Base-by-base conservation (phyloP, 2,329 filamentous ascomycete genomes). In the Diaporthe sp. region DNA sequence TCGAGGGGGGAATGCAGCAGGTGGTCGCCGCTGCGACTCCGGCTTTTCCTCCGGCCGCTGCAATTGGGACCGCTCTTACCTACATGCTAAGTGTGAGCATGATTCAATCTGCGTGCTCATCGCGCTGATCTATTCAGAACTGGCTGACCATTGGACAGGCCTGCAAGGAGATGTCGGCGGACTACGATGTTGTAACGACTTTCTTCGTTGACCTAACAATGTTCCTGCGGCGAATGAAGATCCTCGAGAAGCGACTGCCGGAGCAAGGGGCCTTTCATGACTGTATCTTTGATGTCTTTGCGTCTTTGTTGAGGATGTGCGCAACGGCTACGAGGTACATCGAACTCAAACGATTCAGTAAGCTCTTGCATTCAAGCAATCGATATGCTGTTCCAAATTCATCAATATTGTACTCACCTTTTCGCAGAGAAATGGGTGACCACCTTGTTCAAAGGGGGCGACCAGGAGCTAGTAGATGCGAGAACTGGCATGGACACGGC, bases 231-330 rank as follows among this genome's bases (percentile, higher is more conserved):
- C 60, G 60, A 5, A 65, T 65, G 60, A 65, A 65, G 60, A 65
- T 65, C 22, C 60, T 65, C 6, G 60, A 65, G 60, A 46, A 65
- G 78, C 85, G 82, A n/a, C 76, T 84, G 1, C 82, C 83, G 0
- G 77, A 79, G 12, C 60, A 79, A 42, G 80, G 78, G 25, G 80
- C 81, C 0, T 84, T 84, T 53, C 79, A 82, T 65, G 82, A 80
- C 39, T 83, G 81, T 44, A 72, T 85, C 4, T 83, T 84, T 79
- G 82, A 84, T 13, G 84, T 85, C 0, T 85, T 85, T 67, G 80
- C 79, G 2, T 81, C 83, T 0, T 78, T 84, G 60, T 75, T 84
- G 22, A 79, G 77, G 9, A 78, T 85, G 73, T 83, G 83, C 39
- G 80, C 79, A 9, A 80, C 83, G 70, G 81, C 83, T 0, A 82